These are phyloP conservation scores for Metschnikowia drakensbergensis DNA, from an alignment of 805 yeast species.

Conservation along the genomic window DNA sequence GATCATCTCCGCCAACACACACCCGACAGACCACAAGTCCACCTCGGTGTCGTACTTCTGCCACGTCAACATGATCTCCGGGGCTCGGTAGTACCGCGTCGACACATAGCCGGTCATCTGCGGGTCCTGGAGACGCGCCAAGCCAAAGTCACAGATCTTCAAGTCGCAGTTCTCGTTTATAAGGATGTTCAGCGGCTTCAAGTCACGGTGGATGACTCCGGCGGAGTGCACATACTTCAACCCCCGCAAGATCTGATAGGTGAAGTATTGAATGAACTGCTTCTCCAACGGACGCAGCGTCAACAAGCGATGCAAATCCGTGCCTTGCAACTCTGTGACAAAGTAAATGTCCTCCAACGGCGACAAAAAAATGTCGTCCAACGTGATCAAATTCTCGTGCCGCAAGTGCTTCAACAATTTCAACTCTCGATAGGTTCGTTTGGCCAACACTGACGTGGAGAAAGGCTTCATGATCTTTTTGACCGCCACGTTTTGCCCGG, in stretches of 20 bases:
- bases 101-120: slow-evolving; percentile 99
- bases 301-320: slow-evolving; percentile 87
- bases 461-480: slow-evolving; percentile 98
- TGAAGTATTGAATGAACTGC: slow-evolving; percentile 94
- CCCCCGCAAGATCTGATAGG: slow-evolving; percentile 90
- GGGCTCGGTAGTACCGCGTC: slow-evolving; percentile 94
- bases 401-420: slow-evolving; percentile 87
- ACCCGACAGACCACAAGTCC: slow-evolving; percentile 97
- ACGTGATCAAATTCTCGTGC: slow-evolving; percentile 90
- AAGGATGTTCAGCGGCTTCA: slow-evolving; percentile 79
- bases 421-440: slow-evolving; percentile 93
- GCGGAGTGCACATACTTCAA: slow-evolving; percentile 88
- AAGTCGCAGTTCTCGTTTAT: slow-evolving; percentile 88
- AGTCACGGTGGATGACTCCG: slow-evolving; percentile 86
- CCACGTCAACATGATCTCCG: slow-evolving; percentile 98
- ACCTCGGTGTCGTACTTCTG: slow-evolving; percentile 96
- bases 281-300: slow-evolving; percentile 92
- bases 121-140: slow-evolving; percentile 96
- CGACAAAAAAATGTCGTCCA: slow-evolving; percentile 37
- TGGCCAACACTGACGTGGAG: slow-evolving; percentile 89
- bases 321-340: slow-evolving; percentile 95
- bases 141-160: slow-evolving; percentile 90
- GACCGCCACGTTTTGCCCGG: slow-evolving; percentile 91
- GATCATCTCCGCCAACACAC: slow-evolving; percentile 96
- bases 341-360: slow-evolving; percentile 95